Percentiles rank a stretch among this genome's conserved stretches.
Conservation (phyloP, 2,329 filamentous ascomycete species). For the Monilinia laxa region DNA sequence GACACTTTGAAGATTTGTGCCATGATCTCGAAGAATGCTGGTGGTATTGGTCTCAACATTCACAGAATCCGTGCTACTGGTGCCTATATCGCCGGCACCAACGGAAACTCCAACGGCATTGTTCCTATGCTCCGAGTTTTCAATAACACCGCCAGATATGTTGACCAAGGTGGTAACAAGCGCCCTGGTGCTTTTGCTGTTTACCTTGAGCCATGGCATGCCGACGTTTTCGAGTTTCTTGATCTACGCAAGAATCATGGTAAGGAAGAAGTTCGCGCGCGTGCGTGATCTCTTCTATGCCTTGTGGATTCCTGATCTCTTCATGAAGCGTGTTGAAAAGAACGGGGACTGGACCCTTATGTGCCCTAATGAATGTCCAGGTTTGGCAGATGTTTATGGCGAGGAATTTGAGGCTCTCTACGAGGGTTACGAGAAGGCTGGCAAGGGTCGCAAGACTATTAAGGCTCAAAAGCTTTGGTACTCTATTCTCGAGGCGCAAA, state of each 20-base stretch:
- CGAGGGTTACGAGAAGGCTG: slow-evolving; percentile 85
- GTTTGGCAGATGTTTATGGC: slow-evolving; percentile 92
- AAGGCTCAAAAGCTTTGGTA: slow-evolving; percentile 99
- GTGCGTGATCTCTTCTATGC: slow-evolving; percentile 95
- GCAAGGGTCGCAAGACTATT: slow-evolving; percentile 83
- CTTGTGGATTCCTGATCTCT: slow-evolving; percentile 96
- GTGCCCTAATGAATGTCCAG: slow-evolving; percentile 95
- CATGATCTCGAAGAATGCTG: slow-evolving; percentile 99
- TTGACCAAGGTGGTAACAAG: slow-evolving; percentile 99
- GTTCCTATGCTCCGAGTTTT: slow-evolving; percentile 98
- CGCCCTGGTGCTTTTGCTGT: slow-evolving; percentile 97
- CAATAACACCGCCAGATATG: slow-evolving; percentile 98
- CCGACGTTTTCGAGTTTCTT: slow-evolving; percentile 95
- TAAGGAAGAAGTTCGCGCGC: slow-evolving; percentile 95
- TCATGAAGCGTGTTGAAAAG: slow-evolving; percentile 99
- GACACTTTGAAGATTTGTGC: slow-evolving; percentile 99
- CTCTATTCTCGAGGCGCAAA: slow-evolving; percentile 95
- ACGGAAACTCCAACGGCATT: slow-evolving; percentile 96
- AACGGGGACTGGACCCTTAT: slow-evolving; percentile 97
- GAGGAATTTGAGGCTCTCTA: slow-evolving; percentile 97
- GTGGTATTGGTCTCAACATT: slow-evolving; percentile 93
- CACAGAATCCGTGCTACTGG: slow-evolving; percentile 97
- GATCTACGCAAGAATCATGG: slow-evolving; percentile 99
- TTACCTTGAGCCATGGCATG: slow-evolving; percentile 98
- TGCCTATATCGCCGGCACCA: slow-evolving; percentile 97